A percentile compares a stretch with the other conserved stretches of the same genome.
Evolutionary conservation across 805 yeast species (phyloP).

Genomic region (Diddensiella santjacobensis): DNA sequence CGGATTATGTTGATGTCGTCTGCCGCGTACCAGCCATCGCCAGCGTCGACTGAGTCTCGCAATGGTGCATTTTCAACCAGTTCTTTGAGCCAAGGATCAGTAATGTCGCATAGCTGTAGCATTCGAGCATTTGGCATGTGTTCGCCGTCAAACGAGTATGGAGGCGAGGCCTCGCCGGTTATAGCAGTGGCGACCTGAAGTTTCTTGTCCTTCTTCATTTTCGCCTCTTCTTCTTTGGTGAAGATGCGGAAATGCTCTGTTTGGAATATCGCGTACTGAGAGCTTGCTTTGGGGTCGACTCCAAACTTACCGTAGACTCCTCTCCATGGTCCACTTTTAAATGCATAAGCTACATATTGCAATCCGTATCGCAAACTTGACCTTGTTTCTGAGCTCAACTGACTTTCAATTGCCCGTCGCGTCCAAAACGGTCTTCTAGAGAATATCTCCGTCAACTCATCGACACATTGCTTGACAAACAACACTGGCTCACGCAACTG

Average conservation of each 20-base stretch:
- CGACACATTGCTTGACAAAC: constrained; percentile 35
- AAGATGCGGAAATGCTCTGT: constrained; percentile 74
- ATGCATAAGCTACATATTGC: constrained; percentile 79
- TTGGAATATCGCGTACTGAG: constrained; percentile 61
- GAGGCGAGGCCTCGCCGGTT: constrained; percentile 33
- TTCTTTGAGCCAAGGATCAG: constrained; percentile 55
- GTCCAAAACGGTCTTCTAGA: constrained; percentile 80
- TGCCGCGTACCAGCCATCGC: constrained; percentile 77
- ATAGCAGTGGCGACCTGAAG: constrained; percentile 27
- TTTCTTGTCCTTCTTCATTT: background rate
- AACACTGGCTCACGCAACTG: constrained; percentile 47
- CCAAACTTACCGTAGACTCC: constrained; percentile 79
- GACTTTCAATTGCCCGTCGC: constrained; percentile 52
- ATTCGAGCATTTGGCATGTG: constrained; percentile 64
- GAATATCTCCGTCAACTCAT: constrained; percentile 45
- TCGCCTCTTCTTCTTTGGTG: constrained; percentile 25
- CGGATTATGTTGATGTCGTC: constrained; percentile 62
- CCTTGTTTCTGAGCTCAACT: constrained; percentile 31
- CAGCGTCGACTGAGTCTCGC: constrained; percentile 46
- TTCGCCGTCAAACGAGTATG: constrained; percentile 67
- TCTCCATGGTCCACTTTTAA: constrained; percentile 92
- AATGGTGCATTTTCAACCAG: constrained; percentile 41
- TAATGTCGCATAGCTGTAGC: constrained; percentile 75
- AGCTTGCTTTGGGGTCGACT: constrained; percentile 62
- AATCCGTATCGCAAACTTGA: constrained; percentile 64